A percentile compares a stretch with the other conserved stretches of the same genome.
Conservation (phyloP, 208 protist genomes). For the Zelonia costaricensis region DNA sequence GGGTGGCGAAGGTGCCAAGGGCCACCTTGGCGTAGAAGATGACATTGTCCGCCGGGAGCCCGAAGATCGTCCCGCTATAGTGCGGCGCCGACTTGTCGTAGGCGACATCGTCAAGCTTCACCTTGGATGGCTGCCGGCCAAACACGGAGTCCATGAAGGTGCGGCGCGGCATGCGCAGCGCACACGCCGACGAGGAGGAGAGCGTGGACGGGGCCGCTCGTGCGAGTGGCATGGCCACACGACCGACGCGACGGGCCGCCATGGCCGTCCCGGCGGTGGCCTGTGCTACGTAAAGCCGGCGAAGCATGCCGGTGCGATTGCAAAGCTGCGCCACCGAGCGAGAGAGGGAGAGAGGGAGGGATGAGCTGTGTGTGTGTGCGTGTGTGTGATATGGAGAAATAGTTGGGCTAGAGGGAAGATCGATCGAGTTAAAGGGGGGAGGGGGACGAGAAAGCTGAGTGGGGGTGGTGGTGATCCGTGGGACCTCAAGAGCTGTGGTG, state of each 20-base stretch:
- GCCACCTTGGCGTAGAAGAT: conserved; percentile 83
- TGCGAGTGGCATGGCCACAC: not conserved
- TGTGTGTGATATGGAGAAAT: not conserved
- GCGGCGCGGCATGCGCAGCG: conserved; percentile 18
- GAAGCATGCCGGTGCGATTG: too few relatives aligned
- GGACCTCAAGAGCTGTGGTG: too few relatives aligned
- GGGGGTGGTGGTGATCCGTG: too few relatives aligned
- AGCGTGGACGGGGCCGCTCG: not conserved
- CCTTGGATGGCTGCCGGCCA: conserved; percentile 26
- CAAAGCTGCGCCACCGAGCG: too few relatives aligned
- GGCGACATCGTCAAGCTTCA: conserved; percentile 66
- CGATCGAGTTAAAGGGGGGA: too few relatives aligned
- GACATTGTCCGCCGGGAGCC: conserved; percentile 73
- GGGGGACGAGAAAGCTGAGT: too few relatives aligned
- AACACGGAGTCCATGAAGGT: conserved; percentile 45
- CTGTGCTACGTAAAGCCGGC: conserved; percentile 8
- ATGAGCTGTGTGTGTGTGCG: too few relatives aligned
- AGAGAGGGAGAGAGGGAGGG: too few relatives aligned
- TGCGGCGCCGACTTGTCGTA: conserved; percentile 76
- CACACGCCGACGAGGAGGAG: not conserved
- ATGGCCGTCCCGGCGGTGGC: conserved; percentile 3
- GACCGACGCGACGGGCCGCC: not conserved
- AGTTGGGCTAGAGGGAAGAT: too few relatives aligned
- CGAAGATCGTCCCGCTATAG: conserved; percentile 82
- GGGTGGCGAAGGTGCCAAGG: conserved; percentile 24